Conservation (phyloP, 345 rosid species). For the Syzygium jambos region DNA sequence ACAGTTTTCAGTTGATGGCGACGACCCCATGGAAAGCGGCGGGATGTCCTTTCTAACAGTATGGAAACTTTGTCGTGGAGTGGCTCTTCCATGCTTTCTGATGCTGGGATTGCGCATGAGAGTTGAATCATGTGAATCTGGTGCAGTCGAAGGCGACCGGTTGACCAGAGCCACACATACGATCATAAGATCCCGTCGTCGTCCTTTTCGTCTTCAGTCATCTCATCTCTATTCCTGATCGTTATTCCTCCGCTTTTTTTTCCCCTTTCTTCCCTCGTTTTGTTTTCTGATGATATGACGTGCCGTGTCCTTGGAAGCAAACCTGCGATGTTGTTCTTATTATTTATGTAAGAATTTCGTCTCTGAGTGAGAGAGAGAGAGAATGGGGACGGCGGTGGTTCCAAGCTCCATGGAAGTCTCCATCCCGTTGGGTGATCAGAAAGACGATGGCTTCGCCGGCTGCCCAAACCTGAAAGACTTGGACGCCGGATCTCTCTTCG, state of each 20-base stretch:
- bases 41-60: background rate
- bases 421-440: background rate
- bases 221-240: background rate
- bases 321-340: background rate
- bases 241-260: background rate
- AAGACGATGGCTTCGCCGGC: background rate
- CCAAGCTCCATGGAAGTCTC: conserved; percentile 1
- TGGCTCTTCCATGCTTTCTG: background rate
- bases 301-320: background rate
- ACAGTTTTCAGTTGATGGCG: background rate
- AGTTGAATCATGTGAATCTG: background rate
- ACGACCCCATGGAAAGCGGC: background rate
- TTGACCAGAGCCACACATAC: background rate
- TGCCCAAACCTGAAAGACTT: background rate
- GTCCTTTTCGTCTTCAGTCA: background rate
- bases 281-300: background rate
- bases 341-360: background rate
- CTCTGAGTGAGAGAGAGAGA: background rate
- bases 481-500: conserved; percentile 25
- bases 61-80: background rate
- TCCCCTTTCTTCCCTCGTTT: background rate
- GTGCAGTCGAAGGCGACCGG: background rate
- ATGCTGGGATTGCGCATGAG: background rate
- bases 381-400: background rate
- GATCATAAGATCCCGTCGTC: background rate